Base-by-base conservation (phyloP, 202 grass and related monocot genomes). In the Zizania palustris region DNA sequence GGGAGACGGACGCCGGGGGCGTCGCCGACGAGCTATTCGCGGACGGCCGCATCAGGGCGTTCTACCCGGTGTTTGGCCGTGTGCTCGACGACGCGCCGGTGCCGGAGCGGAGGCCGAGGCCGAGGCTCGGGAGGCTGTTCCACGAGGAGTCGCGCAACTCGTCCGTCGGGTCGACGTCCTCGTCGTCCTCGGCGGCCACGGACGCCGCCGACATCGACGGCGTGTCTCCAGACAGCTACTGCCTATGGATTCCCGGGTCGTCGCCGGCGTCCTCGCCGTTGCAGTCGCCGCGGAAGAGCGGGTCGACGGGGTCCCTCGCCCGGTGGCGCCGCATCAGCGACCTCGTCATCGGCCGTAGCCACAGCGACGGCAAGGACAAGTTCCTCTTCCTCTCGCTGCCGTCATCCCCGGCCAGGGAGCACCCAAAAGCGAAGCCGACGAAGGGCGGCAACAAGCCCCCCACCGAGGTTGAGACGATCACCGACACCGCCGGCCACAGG, bases 51-150 rank as follows among this genome's bases (percentile, higher is more conserved):
- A 74, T 90, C 45, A 55, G 88, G 33, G 45, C 83, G 35, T 75
- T 89, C 83, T 99, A 99, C 80, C 96, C 92, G 9, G 89, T 99
- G 34, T 99, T 99, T 60, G 92, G 90, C 67, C 89, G 92, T 0
- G 48, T 44, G 34, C 6, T 96, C 53, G 59, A 74, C 35, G 79
- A 83, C 22, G 49, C 72, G 16, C 42, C 63, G 15, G 36, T 59
- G 20, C 28, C 58, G 46, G 38, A 45, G 20, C 51, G 63, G 86
- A 87, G 81, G 54, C 9, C 71, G 86, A 87, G 81, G 54, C 9
- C 71, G 36, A 79, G 84, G 62, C 87, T 98, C 0, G 50, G 87
- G 6, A 51, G 71, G 34, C 85, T 90, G 37, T 83, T 98, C 78
- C 51, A 87, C 3, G 80, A 92, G 79, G 85, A 88, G 71, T 67